Percentiles rank a stretch among this genome's conserved stretches.
Evolutionary conservation across 345 rosid species (phyloP).

Genomic region (Hibiscus syriacus): DNA sequence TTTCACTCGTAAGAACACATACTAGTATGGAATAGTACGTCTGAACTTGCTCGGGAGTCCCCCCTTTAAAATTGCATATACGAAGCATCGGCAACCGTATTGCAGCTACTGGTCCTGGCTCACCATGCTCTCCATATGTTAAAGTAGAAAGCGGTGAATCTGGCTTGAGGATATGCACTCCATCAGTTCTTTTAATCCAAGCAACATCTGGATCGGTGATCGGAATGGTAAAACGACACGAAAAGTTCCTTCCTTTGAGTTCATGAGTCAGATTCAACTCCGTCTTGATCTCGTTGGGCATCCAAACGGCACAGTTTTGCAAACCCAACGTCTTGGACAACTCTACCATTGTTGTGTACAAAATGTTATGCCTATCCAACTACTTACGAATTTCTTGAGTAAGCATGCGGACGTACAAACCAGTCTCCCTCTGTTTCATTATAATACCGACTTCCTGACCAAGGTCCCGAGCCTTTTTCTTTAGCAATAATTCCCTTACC

Average conservation of each 20-base stretch:
- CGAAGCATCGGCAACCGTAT: constrained; percentile 96
- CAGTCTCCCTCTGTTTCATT: constrained; percentile 79
- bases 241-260: constrained; percentile 40
- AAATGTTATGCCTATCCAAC: constrained; percentile 73
- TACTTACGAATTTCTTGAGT: constrained; percentile 93
- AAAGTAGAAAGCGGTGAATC: constrained; percentile 60
- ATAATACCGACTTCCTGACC: constrained; percentile 90
- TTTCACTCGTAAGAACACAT: constrained; percentile 62
- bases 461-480: constrained; percentile 83
- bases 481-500: constrained; percentile 86
- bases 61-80: constrained; percentile 76
- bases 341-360: constrained; percentile 86
- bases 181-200: constrained; percentile 48
- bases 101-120: constrained; percentile 72
- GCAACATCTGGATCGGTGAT: constrained; percentile 63
- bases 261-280: constrained; percentile 75
- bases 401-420: constrained; percentile 86
- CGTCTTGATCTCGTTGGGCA: constrained; percentile 56
- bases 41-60: constrained; percentile 69
- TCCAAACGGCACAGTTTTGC: constrained; percentile 95
- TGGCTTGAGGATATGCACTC: constrained; percentile 46
- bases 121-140: constrained; percentile 47
- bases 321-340: constrained; percentile 74
- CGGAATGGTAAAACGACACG: constrained; percentile 36
- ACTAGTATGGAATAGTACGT: constrained; percentile 78